Evolutionary conservation across 2,329 filamentous ascomycete genomes (phyloP).

Genomic region (Penicillium nordicum): DNA sequence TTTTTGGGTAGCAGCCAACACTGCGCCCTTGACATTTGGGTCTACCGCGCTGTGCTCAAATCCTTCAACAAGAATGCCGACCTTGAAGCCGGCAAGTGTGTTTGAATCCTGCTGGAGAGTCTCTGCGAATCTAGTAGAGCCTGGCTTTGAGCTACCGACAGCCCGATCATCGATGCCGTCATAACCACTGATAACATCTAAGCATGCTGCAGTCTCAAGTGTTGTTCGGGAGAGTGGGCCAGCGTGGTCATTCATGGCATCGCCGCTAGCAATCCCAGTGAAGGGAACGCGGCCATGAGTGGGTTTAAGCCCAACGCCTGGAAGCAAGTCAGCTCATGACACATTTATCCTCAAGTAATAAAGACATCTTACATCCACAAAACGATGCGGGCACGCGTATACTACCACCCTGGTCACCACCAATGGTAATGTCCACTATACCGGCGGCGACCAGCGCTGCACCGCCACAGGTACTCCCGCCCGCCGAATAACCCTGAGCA

Average conservation of each 20-base stretch:
- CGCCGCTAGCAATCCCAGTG: conserved; percentile 49
- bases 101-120: conserved; percentile 6
- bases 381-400: conserved; percentile 43
- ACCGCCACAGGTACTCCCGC: conserved; percentile 30
- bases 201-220: conserved; percentile 40
- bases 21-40: conserved; percentile 40
- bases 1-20: conserved; percentile 42
- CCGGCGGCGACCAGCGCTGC: conserved; percentile 28
- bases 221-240: conserved; percentile 46
- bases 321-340: not conserved
- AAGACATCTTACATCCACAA: conserved; percentile 31
- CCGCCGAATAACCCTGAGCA: conserved; percentile 29
- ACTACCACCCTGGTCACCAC: conserved; percentile 35
- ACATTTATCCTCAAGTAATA: not conserved
- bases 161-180: conserved; percentile 50
- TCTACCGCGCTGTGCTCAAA: conserved; percentile 42
- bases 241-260: conserved; percentile 52
- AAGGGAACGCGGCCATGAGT: conserved; percentile 53
- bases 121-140: conserved; percentile 19
- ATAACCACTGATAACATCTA: conserved; percentile 49
- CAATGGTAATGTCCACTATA: conserved; percentile 30
- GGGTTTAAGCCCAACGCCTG: conserved; percentile 49
- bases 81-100: conserved; percentile 22
- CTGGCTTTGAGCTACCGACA: conserved; percentile 28
- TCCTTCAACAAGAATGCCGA: conserved; percentile 48